These are phyloP conservation scores for Yamadazyma siamensis DNA, from an alignment of 1,139 yeast genomes.

Conservation along the genomic window DNA sequence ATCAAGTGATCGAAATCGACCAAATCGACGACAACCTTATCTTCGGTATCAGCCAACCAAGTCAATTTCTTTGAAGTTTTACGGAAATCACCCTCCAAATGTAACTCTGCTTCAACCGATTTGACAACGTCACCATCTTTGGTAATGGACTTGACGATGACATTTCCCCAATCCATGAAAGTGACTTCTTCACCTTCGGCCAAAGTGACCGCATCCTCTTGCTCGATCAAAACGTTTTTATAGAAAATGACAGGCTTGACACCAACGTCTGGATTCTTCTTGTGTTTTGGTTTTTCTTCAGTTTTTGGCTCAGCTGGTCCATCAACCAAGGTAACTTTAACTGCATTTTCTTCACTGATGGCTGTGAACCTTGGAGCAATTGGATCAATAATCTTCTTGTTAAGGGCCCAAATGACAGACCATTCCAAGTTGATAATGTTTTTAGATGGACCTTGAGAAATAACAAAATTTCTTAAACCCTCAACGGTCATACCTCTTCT, in stretches of 20 bases:
- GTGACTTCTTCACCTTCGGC: conserved; percentile 84
- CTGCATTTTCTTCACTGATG: conserved; percentile 57
- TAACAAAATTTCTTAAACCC: conserved; percentile 87
- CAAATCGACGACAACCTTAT: conserved; percentile 67
- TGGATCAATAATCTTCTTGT: conserved; percentile 95
- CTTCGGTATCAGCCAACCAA: conserved; percentile 87
- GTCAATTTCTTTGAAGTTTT: conserved; percentile 94
- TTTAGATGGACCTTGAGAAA: conserved; percentile 95
- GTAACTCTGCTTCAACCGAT: conserved; percentile 73
- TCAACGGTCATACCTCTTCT: conserved; percentile 99
- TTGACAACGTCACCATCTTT: conserved; percentile 56
- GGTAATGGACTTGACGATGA: conserved; percentile 68
- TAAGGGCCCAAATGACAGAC: conserved; percentile 95
- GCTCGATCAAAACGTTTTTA: conserved; percentile 71
- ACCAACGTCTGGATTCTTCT: conserved; percentile 93
- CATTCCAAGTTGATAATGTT: conserved; percentile 95
- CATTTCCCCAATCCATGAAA: conserved; percentile 99
- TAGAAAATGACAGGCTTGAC: conserved; percentile 71
- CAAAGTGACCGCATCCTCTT: conserved; percentile 78
- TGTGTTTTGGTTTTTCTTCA: conserved; percentile 88
- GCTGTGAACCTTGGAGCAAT: conserved; percentile 94
- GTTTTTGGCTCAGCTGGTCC: conserved; percentile 62
- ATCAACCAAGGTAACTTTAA: conserved; percentile 60
- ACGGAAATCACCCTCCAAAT: conserved; percentile 96
- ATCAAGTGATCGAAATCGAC: conserved; percentile 94